Conservation (phyloP, 257 asterid genomes). For the Nicotiana benthamiana region DNA sequence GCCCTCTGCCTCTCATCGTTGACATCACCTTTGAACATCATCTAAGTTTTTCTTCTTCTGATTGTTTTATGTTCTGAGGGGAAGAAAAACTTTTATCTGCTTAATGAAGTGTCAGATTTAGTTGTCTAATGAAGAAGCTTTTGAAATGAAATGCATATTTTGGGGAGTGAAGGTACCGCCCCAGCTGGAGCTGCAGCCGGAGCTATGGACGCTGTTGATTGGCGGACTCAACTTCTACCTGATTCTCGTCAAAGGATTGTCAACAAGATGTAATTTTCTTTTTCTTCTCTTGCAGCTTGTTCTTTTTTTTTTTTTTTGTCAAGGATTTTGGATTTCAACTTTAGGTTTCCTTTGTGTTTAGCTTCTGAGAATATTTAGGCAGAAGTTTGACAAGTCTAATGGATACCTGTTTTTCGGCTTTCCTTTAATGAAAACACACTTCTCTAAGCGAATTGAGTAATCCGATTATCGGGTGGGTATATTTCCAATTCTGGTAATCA, state of each 20-base stretch:
- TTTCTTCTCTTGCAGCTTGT: neutral
- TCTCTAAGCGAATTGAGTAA: neutral
- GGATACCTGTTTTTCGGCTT: neutral
- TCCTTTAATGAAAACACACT: neutral
- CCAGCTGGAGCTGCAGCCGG: neutral
- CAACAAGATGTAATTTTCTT: slow-evolving; percentile 36
- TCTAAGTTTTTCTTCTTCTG: too few species aligned
- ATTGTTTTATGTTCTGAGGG: too few species aligned
- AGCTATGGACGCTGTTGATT: neutral
- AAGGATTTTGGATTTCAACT: neutral
- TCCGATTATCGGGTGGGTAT: neutral
- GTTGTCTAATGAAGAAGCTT: too few species aligned
- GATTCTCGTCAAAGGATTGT: slow-evolving; percentile 67
- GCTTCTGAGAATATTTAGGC: neutral
- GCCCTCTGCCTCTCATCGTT: too few species aligned
- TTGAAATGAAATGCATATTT: neutral
- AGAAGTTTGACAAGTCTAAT: neutral
- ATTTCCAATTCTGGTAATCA: neutral
- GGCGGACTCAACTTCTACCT: slow-evolving; percentile 28
- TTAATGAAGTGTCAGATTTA: too few species aligned
- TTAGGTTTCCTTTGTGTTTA: neutral
- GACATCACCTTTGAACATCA: too few species aligned
- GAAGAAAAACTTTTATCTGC: too few species aligned
- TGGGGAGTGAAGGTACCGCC: neutral
- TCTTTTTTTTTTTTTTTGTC: neutral